phyloP scores from a whole-genome alignment of 306 rosid species.

The Pyrus communis region DNA sequence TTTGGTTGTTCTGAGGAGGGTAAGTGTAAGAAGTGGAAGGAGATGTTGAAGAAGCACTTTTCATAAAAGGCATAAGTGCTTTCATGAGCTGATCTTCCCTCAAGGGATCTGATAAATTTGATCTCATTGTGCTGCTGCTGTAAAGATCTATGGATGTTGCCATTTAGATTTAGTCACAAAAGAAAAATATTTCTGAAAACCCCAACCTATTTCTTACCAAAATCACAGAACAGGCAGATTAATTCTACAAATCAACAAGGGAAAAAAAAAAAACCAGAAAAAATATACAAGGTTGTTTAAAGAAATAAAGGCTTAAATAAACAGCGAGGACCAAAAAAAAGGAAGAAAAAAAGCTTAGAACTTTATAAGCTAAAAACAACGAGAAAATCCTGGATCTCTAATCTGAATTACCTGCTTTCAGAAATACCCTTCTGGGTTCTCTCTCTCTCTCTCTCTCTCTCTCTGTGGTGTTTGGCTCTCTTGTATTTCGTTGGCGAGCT shows the following conservation, averaged over 20 bases:
- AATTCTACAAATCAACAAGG: background rate
- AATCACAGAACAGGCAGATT: constrained; percentile 20
- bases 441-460: background rate
- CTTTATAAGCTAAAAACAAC: background rate
- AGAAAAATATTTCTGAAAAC: background rate
- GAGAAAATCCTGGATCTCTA: constrained; percentile 18
- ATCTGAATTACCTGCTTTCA: constrained; percentile 30
- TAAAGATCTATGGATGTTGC: constrained; percentile 42
- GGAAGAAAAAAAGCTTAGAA: background rate
- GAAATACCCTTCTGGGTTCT: constrained; percentile 12
- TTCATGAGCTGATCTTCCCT: constrained; percentile 58
- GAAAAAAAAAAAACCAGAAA: constrained; percentile 1
- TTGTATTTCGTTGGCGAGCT: background rate
- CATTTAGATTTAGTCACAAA: constrained; percentile 23
- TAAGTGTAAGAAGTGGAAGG: constrained; percentile 7
- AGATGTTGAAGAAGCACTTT: constrained; percentile 27
- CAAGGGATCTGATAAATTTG: constrained; percentile 41
- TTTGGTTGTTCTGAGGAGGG: constrained; percentile 8
- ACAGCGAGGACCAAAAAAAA: constrained; percentile 24
- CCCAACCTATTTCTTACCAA: constrained; percentile 22
- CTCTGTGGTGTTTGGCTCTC: background rate
- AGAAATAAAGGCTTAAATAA: background rate
- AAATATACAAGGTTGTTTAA: background rate
- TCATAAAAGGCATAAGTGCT: constrained; percentile 70
- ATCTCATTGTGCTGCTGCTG: constrained; percentile 17